These are phyloP conservation scores for Hypericum androsaemum DNA, from an alignment of 345 rosid species.

Conservation along the genomic window DNA sequence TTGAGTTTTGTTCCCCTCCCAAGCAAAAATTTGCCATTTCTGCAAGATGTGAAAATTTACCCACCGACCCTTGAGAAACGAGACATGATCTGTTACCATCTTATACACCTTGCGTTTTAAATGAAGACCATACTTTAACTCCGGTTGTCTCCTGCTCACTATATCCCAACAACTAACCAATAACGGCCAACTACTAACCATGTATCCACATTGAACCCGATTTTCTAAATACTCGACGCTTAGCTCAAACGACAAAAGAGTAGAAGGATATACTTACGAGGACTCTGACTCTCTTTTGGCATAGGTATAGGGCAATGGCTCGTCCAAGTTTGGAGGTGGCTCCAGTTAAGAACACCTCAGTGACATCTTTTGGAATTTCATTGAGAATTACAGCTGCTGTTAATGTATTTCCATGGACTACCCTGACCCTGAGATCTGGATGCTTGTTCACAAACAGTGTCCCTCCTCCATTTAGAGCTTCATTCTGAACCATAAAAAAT, in stretches of 20 bases:
- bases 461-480: conserved; percentile 93
- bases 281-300: conserved; percentile 64
- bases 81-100: no score
- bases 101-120: no score
- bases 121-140: no score
- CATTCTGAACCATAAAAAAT: conserved; percentile 42
- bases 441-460: conserved; percentile 79
- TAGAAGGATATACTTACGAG: conserved; percentile 41
- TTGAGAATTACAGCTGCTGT: conserved; percentile 92
- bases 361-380: conserved; percentile 58
- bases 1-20: no score
- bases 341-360: conserved; percentile 85
- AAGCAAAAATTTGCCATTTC: no score
- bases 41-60: no score
- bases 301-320: conserved; percentile 92
- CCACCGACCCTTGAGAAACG: no score
- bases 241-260: background rate
- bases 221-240: no score
- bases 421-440: conserved; percentile 64
- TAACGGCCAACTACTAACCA: no score
- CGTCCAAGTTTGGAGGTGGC: conserved; percentile 98
- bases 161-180: no score
- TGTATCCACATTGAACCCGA: no score
- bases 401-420: conserved; percentile 95
- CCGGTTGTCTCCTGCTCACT: no score